These are phyloP conservation scores for Alternaria brassicicola DNA, from an alignment of 2,329 filamentous ascomycete species.

Conservation along the genomic window DNA sequence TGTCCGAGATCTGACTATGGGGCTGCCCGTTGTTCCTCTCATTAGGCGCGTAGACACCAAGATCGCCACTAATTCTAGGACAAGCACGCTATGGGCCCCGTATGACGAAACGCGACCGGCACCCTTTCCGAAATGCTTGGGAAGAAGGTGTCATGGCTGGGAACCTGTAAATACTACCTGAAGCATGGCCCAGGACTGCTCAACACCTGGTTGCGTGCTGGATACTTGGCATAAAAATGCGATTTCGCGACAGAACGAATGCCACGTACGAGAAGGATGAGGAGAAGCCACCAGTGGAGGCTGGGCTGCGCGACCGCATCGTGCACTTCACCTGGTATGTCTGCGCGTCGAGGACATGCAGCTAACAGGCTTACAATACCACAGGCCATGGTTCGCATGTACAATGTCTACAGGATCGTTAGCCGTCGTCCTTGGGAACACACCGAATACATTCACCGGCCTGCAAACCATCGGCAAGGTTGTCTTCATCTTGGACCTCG, in stretches of 20 bases:
- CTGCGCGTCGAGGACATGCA: not conserved
- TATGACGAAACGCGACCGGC: constrained; percentile 14
- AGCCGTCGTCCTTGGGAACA: constrained; percentile 66
- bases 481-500: constrained; percentile 71
- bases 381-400: constrained; percentile 65
- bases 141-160: not conserved
- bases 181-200: not conserved
- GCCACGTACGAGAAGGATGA: constrained; percentile 18
- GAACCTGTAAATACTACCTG: constrained; percentile 2
- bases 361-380: not conserved
- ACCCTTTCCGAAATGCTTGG: not conserved
- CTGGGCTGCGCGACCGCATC: constrained; percentile 32
- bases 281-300: constrained; percentile 22
- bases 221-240: constrained; percentile 15
- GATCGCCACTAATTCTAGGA: constrained; percentile 1
- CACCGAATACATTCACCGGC: constrained; percentile 68
- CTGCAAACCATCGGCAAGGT: constrained; percentile 68
- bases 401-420: constrained; percentile 78
- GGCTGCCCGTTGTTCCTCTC: not conserved
- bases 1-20: constrained; percentile 4
- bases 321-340: constrained; percentile 35
- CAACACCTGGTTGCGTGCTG: not conserved
- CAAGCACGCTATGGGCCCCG: constrained; percentile 2
- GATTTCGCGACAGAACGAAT: constrained; percentile 27
- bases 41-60: not conserved